Conservation (phyloP, 257 asterid genomes). For the Nicotiana obtusifolia region DNA sequence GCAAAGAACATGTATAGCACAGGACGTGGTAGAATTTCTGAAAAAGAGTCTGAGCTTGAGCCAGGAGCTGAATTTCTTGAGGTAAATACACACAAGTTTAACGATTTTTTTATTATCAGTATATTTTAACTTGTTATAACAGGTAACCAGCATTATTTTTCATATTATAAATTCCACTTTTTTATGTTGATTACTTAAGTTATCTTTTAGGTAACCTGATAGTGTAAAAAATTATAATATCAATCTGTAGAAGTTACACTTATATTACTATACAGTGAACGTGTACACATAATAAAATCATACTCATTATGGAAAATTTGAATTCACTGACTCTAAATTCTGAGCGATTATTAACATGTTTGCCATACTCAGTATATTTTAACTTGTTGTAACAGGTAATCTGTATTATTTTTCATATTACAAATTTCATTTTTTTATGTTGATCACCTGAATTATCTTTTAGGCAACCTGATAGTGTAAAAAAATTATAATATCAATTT, state of each 20-base stretch:
- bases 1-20: conserved; percentile 42
- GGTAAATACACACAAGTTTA: conserved; percentile 17
- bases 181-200: not conserved
- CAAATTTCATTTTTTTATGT: not conserved
- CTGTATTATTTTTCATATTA: not conserved
- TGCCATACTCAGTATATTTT: too few species aligned
- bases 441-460: not conserved
- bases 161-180: too few species aligned
- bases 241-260: too few species aligned
- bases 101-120: too few species aligned
- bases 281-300: not conserved
- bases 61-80: conserved; percentile 76
- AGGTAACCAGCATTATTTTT: too few species aligned
- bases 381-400: not conserved
- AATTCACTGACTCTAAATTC: not conserved
- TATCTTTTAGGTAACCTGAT: too few species aligned
- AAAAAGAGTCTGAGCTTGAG: conserved; percentile 47
- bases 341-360: not conserved
- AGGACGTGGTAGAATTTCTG: conserved; percentile 15
- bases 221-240: too few species aligned
- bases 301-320: not conserved
- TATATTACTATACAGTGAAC: too few species aligned
- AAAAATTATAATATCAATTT: too few species aligned
- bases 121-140: too few species aligned
- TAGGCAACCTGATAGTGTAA: too few species aligned